phyloP scores from a whole-genome alignment of 768 basidiomycete genomes.

The Holtermanniella nyarrowii region DNA sequence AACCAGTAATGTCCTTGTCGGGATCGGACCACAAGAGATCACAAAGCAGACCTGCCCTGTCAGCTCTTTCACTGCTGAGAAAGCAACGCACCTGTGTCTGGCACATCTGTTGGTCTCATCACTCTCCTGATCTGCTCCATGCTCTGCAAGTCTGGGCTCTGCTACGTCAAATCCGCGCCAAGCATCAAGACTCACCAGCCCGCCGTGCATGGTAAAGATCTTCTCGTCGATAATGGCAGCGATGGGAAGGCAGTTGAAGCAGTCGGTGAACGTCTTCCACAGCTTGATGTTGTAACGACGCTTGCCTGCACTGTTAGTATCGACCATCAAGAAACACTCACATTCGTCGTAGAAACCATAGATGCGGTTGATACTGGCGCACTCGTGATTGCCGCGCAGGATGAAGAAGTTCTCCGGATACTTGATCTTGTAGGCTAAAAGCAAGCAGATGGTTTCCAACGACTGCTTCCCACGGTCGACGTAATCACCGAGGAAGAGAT shows the following conservation, averaged over 20 bases:
- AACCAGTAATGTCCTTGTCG: constrained; percentile 97
- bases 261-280: constrained; percentile 99
- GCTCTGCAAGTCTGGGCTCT: constrained; percentile 88
- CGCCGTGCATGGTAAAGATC: constrained; percentile 99
- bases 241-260: constrained; percentile 98
- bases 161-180: not conserved
- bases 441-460: constrained; percentile 96
- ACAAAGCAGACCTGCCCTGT: constrained; percentile 66
- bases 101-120: constrained; percentile 97
- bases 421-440: constrained; percentile 95
- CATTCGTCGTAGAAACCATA: constrained; percentile 99
- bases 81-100: constrained; percentile 70
- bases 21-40: constrained; percentile 98
- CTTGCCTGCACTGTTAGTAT: constrained; percentile 58
- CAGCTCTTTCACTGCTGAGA: not conserved
- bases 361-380: constrained; percentile 98
- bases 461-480: constrained; percentile 99
- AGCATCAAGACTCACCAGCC: constrained; percentile 46
- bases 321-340: constrained; percentile 44
- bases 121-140: constrained; percentile 99
- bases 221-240: constrained; percentile 99
- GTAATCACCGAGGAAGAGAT: constrained; percentile 98
- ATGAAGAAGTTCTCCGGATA: constrained; percentile 99
- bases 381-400: constrained; percentile 96
- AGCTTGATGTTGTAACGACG: constrained; percentile 99